Base-by-base conservation (phyloP, 129 eudicot genomes). In the Chrysanthemum makinoi region DNA sequence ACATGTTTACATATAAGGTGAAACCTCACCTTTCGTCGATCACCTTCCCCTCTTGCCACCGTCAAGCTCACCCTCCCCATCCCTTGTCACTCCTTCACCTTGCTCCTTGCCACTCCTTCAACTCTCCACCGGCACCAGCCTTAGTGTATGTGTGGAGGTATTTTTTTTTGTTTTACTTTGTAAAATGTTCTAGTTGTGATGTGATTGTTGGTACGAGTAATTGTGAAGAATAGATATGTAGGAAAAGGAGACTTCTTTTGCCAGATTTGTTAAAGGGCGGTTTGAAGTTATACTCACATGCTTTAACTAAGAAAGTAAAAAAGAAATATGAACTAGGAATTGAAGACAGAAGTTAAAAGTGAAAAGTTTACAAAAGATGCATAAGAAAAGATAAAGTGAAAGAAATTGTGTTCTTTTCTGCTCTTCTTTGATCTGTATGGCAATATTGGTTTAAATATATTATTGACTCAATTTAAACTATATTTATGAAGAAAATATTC, bases 251-350 rank as follows among this genome's bases (percentile, higher is more conserved):
- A 51, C 53, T 33, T 18, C 49, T 72, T 51, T 46, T 58, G 54
- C 35, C 68, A 72, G 39, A 58, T 24, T 70, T 69, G 62, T 69
- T 54, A 30, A 51, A 69, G 76, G 46, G 65, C 65, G 65, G 33
- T 71, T 66, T 46, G 75, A 66, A 58, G 63, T 74, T 61, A 57
- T 57, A 58, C 35, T 75, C 76, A 68, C 83, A 68, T 82, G 82
- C 81, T 57, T 66, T 70, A 70, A 24, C 67, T 74, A 63, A 50
- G 16, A 70, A 76, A 68, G 48, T 26, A n/a, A 73, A 74, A 62
- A 80, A 84, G 72, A 35, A 44, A 70, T 2, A 63, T 65, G 61
- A 43, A 58, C 39, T 35, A 18, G 26, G 5, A 15, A 15, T 56
- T 56, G 24, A 56, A 15, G 19, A 15, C 10, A 15, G 1, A 56